Evolutionary conservation across 2,329 filamentous ascomycete species (phyloP), one percentile per base, ranked within the genome.

Genomic region (Fusarium acutatum): DNA sequence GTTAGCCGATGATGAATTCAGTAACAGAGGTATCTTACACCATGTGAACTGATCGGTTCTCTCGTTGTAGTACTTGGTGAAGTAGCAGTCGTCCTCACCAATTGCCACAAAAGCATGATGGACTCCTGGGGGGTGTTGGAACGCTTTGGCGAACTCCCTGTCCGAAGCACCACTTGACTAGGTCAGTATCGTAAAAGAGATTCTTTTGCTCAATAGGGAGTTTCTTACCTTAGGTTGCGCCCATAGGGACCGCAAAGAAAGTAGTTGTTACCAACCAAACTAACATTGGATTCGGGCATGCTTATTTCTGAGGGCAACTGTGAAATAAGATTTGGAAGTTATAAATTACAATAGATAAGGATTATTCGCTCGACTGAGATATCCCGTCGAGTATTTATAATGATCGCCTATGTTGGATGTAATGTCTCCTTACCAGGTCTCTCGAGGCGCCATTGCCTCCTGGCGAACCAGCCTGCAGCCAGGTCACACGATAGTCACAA

Each of bases 181-280:
- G 18, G 1, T 10, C 12, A 30, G 18, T 6, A 47, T 26, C 13
- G 4, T 4, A 15, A 8, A 7, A 20, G 7, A 0, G 12, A 47
- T 2, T 15, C 6, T n/a, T 7, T 7, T 12, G 14, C 6, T 22
- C 9, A 12, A 15, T 3, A 12, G 14, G 6, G 10, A 17, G 7
- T 14, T 17, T 7, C 26, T 15, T 14, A n/a, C 44, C 26, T 30
- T 17, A 30, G 12, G 9, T 30, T 47, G 9, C 26, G 26, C 30
- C 44, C 44, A 47, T 30, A n/a, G 12, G 44, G 20, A 30, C 26
- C 44, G 28, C 44, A 47, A 28, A 30, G 44, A 47, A 47, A 47
- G 20, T 47, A n/a, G 26, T 47, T 47, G 8, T 47, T 22, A 14
- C 26, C 44, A 30, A 47, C 20, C 24, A 47, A 26, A 20, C 44